Evolutionary conservation across 164 flowering plant species (phyloP).

Genomic region (Chimonanthus praecox): DNA sequence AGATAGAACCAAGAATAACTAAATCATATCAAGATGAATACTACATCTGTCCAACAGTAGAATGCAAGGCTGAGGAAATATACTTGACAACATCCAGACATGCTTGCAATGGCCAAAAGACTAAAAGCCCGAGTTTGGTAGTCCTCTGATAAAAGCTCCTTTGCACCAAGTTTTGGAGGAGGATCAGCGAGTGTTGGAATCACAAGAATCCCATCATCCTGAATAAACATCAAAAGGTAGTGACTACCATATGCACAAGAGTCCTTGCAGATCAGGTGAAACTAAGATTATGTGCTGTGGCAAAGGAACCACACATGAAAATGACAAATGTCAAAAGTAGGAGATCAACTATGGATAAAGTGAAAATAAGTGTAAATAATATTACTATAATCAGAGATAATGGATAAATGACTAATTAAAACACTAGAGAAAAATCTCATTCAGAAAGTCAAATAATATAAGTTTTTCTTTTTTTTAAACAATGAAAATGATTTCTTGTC

Average conservation of each 20-base stretch:
- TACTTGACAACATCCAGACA: conserved; percentile 98
- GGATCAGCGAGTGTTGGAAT: conserved; percentile 66
- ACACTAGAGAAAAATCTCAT: no score
- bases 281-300: neutral
- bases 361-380: neutral
- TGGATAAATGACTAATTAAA: neutral
- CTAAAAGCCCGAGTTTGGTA: conserved; percentile 40
- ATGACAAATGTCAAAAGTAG: neutral
- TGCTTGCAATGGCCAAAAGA: conserved; percentile 65
- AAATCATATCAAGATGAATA: neutral
- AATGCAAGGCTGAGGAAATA: conserved; percentile 1
- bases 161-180: conserved; percentile 83
- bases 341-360: neutral
- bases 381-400: no score
- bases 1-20: neutral
- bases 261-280: neutral
- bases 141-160: conserved; percentile 53
- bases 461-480: no score
- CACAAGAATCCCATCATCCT: conserved; percentile 91
- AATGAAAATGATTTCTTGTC: no score
- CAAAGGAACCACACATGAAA: neutral
- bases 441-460: no score
- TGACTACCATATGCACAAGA: neutral
- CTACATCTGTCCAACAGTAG: neutral
- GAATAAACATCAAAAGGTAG: neutral